phyloP scores from a whole-genome alignment of 2,329 filamentous ascomycete genomes.

The Neofusicoccum kwambonambiense region DNA sequence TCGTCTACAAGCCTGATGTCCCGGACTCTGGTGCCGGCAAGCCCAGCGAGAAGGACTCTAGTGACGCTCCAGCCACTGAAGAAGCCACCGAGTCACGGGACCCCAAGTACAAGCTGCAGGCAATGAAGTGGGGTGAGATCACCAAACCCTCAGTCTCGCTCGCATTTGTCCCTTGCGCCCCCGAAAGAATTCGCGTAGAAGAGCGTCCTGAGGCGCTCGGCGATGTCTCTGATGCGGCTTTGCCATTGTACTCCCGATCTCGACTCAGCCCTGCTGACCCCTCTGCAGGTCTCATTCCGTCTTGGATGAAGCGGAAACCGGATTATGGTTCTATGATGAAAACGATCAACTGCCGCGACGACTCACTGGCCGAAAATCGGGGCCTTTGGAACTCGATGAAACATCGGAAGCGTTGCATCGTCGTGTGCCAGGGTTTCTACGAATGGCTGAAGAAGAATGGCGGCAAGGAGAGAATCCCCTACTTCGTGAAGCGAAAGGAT shows the following conservation, averaged over 20 bases:
- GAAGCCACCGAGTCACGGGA: constrained; percentile 27
- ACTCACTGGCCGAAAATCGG: constrained; percentile 71
- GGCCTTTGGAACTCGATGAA: constrained; percentile 96
- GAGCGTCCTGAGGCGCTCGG: neutral
- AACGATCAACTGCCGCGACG: constrained; percentile 93
- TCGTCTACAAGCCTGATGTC: constrained; percentile 79
- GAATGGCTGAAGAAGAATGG: constrained; percentile 86
- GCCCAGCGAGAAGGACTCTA: constrained; percentile 23
- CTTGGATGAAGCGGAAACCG: constrained; percentile 84
- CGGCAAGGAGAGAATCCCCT: constrained; percentile 76
- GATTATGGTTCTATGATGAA: constrained; percentile 76
- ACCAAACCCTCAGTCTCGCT: constrained; percentile 20
- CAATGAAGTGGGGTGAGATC: constrained; percentile 80
- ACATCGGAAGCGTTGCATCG: constrained; percentile 79
- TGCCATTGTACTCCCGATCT: neutral
- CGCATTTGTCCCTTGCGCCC: constrained; percentile 14
- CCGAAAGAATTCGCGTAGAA: no score
- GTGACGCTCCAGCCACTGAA: constrained; percentile 20
- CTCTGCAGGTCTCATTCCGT: constrained; percentile 70
- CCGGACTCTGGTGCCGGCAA: constrained; percentile 58
- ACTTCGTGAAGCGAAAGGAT: constrained; percentile 80
- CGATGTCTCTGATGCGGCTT: neutral
- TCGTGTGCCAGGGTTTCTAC: constrained; percentile 90
- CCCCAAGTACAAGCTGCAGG: constrained; percentile 75
- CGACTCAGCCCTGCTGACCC: neutral